Base-by-base conservation (phyloP, 208 protist genomes). In the Borovskyia barvae region DNA sequence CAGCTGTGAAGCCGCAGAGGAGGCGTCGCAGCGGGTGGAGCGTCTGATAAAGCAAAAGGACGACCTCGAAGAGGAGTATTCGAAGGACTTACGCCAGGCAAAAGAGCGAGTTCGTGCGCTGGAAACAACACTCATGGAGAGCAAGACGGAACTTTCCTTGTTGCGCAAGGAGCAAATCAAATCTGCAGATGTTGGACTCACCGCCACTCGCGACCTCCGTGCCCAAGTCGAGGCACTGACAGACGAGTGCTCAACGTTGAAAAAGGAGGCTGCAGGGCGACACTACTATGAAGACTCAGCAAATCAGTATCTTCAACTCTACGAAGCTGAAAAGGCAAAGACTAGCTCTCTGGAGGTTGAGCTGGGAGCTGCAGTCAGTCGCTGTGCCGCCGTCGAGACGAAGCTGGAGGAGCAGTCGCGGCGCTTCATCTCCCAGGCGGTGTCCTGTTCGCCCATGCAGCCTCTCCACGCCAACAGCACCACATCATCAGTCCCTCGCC, bases 371-470 rank as follows among this genome's bases (percentile, higher is more conserved):
- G 78, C 69, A 2, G 58, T 87, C 7, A 73, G 66, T 45, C 72
- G 85, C 14, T 85, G 79, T 48, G 51, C 64, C n/a, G 29, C 80
- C 7, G 58, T 95, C 11, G 89, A 95, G 69, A 77, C 56, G 40
- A 77, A 81, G 20, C 68, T 92, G 17, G 77, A 90, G 45, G 83
- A 87, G 30, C 72, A 82, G 50, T 66, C 80, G 24, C 84, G 77
- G 12, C 80, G 75, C 22, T 55, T 66, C 14, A 75, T 89, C 50
- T 63, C 77, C 19, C 66, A 74, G 45, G 56, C 59, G 4, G 35
- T 47, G 14, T 61, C 45, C 11, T 40, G 54, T 9, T 67, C 61
- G 14, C 74, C 68, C 47, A 48, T 73, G 62, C 61, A 80, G 66
- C 25, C 47, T 26, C 40, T 85, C 42, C 42, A 39, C 53, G 9